These are phyloP conservation scores for Hypsizygus ulmarius DNA, from an alignment of 1,284 basidiomycete species.

Conservation along the genomic window DNA sequence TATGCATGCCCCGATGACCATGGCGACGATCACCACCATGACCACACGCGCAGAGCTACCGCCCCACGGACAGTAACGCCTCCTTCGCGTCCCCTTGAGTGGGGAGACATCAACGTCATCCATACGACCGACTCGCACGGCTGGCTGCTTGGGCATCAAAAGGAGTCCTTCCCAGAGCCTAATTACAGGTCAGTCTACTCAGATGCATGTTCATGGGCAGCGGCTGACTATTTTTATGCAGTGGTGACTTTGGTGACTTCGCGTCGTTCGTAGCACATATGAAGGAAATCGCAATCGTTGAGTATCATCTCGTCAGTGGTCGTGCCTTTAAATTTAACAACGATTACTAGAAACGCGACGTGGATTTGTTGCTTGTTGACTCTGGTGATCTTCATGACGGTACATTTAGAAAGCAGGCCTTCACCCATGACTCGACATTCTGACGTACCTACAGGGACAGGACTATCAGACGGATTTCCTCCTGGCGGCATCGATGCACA, in stretches of 20 bases:
- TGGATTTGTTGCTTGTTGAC: slow-evolving; percentile 70
- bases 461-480: slow-evolving; percentile 70
- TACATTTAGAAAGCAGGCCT: slow-evolving; percentile 20
- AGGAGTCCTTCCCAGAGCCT: slow-evolving; percentile 66
- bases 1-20: slow-evolving; percentile 33
- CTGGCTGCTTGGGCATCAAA: slow-evolving; percentile 76
- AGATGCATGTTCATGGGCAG: neutral
- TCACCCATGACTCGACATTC: neutral
- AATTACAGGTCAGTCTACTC: slow-evolving; percentile 55
- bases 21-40: slow-evolving; percentile 34
- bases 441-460: slow-evolving; percentile 47
- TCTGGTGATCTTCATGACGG: slow-evolving; percentile 83
- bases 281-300: slow-evolving; percentile 66
- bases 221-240: slow-evolving; percentile 16
- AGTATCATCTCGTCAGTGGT: slow-evolving; percentile 7
- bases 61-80: slow-evolving; percentile 43
- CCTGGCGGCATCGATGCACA: slow-evolving; percentile 71
- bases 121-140: slow-evolving; percentile 85
- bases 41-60: slow-evolving; percentile 39
- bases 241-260: slow-evolving; percentile 79
- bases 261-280: slow-evolving; percentile 80
- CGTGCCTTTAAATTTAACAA: neutral
- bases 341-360: slow-evolving; percentile 50
- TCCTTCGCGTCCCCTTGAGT: slow-evolving; percentile 62
- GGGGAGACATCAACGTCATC: slow-evolving; percentile 78